Conservation (phyloP, 345 rosid species). For the Combretum micranthum region DNA sequence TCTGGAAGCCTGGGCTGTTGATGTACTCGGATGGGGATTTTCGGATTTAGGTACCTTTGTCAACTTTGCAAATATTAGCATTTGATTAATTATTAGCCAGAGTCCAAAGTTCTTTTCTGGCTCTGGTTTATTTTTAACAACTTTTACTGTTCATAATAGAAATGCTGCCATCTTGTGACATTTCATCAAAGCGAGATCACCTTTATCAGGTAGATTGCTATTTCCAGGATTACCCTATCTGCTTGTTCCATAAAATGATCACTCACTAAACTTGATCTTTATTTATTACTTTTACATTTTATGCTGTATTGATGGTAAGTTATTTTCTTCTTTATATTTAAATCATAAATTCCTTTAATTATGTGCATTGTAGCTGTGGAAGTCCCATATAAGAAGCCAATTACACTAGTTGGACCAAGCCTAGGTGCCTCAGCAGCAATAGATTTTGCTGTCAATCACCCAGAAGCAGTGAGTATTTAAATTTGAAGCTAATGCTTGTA, state of each 20-base stretch:
- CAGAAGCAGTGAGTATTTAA: slow-evolving; percentile 66
- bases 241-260: background rate
- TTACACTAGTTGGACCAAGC: slow-evolving; percentile 91
- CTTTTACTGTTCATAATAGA: slow-evolving; percentile 20
- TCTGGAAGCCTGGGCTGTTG: slow-evolving; percentile 84
- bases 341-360: background rate
- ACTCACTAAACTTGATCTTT: background rate
- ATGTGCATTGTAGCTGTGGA: slow-evolving; percentile 53
- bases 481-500: background rate
- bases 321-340: background rate
- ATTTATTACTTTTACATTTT: background rate
- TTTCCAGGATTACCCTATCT: background rate
- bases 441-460: slow-evolving; percentile 64
- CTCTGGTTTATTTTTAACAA: background rate
- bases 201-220: slow-evolving; percentile 43
- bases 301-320: background rate
- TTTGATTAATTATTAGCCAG: no score
- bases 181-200: slow-evolving; percentile 62
- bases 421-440: slow-evolving; percentile 81
- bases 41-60: slow-evolving; percentile 54
- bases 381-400: slow-evolving; percentile 70
- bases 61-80: background rate
- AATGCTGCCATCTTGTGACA: slow-evolving; percentile 61
- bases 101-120: no score
- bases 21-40: slow-evolving; percentile 94